These are phyloP conservation scores for Colletotrichum sp. DNA, from an alignment of 2,329 filamentous ascomycete genomes.

Conservation along the genomic window DNA sequence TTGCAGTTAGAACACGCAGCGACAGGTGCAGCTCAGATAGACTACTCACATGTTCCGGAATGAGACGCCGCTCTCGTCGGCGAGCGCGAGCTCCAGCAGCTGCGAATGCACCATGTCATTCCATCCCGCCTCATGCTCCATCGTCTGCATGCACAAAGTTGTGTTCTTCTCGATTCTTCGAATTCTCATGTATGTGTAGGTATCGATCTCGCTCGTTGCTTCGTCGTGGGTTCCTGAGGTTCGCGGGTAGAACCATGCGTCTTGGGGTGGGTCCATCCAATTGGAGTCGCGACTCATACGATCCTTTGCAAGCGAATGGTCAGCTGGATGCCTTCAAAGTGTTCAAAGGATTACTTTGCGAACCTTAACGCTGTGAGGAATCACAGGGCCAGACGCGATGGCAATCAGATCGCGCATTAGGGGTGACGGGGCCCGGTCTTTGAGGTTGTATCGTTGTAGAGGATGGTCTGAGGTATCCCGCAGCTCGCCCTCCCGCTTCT, in stretches of 20 bases:
- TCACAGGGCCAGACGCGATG: not conserved
- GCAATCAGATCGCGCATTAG: not conserved
- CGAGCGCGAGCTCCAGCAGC: not conserved
- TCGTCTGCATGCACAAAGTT: conserved; percentile 14
- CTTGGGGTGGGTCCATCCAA: not conserved
- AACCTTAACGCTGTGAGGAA: not conserved
- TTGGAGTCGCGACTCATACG: not conserved
- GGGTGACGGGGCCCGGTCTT: not conserved
- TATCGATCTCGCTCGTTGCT: not conserved
- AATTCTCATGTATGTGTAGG: not conserved
- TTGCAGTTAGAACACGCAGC: not conserved
- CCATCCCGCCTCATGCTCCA: not conserved
- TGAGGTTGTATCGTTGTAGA: not conserved
- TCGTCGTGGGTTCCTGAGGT: not conserved
- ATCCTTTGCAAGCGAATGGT: rapidly evolving
- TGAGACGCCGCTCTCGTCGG: not conserved
- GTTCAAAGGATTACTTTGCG: not conserved
- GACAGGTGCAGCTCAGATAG: not conserved
- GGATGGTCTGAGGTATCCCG: not conserved
- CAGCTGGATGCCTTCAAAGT: not conserved
- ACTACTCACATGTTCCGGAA: not conserved
- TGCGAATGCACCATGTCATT: not conserved
- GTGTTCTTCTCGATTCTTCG: not conserved
- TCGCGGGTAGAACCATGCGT: not conserved
- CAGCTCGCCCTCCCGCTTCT: not conserved